These are phyloP conservation scores for Cladobotryum mycophilum DNA, from an alignment of 2,329 filamentous ascomycete species.

Conservation along the genomic window DNA sequence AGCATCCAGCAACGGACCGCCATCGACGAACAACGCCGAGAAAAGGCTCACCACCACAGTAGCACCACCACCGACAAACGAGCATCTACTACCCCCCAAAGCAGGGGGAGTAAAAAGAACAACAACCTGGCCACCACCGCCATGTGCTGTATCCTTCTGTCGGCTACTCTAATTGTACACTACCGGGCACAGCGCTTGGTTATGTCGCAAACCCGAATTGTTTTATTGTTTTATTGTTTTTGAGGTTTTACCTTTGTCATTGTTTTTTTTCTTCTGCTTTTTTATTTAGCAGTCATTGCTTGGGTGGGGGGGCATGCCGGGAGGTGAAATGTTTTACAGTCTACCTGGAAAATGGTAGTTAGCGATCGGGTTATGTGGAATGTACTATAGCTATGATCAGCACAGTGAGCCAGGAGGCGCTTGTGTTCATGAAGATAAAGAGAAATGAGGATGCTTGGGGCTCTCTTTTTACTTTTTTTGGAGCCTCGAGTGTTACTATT, in stretches of 20 bases:
- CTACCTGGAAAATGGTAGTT: constrained; percentile 14
- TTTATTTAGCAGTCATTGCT: constrained; percentile 1
- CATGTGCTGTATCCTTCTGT: constrained; percentile 7
- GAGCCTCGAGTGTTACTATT: neutral
- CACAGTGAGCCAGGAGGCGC: constrained; percentile 8
- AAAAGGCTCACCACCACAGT: constrained; percentile 58
- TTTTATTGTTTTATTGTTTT: constrained; percentile 4
- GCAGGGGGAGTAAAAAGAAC: constrained; percentile 29
- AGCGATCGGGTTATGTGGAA: constrained; percentile 8
- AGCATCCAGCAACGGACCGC: constrained; percentile 88
- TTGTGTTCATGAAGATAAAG: constrained; percentile 8
- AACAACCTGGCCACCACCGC: neutral
- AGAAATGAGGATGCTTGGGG: constrained; percentile 6
- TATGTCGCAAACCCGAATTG: constrained; percentile 10
- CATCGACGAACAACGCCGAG: constrained; percentile 85
- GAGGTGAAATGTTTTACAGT: neutral
- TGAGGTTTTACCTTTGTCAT: neutral
- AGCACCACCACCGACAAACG: constrained; percentile 29
- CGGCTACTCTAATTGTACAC: constrained; percentile 10
- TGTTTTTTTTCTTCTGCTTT: constrained; percentile 5
- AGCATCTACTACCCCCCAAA: constrained; percentile 18
- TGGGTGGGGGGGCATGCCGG: neutral
- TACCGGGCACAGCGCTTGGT: constrained; percentile 13
- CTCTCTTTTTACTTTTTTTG: neutral
- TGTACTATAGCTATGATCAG: constrained; percentile 13